Base-by-base conservation (phyloP, 1,284 basidiomycete genomes). In the Apiotrichum siamense region DNA sequence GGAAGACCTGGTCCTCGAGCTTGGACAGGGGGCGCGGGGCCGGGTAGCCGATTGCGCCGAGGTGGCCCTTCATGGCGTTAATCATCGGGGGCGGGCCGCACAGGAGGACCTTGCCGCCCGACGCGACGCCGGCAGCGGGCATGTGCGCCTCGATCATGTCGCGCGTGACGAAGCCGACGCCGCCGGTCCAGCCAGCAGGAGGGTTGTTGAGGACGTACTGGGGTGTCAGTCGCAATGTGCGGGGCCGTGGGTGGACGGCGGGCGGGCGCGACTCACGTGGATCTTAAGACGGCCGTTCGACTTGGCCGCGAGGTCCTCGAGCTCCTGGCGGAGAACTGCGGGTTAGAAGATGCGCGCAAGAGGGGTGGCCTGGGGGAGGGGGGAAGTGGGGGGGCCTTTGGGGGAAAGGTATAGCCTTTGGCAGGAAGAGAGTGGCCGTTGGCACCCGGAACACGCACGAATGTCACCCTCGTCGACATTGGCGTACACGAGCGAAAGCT, bases 31-130 rank as follows among this genome's bases (percentile, higher is more conserved):
- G 83, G 60, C 87, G 81, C 15, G 94, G 88, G 37, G 84, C 82
- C 42, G 89, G 84, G 78, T 91, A 97, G 59, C 83, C 84, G 63
- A 98, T 82, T 49, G 86, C 87, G 26, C 82, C 84, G 24, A 98
- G 81, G 71, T 94, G 85, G 79, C 87, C 91, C 88, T 97, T 97
- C 91, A 97, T 97, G 41, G 92, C 94, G 47, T 78, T 80, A 72
- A 96, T 85, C 94, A 97, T 97, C 9, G 93, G 93, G 21, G 93
- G 92, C 52, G 94, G 94, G 44, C 89, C 90, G 74, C 89, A 94
- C 71, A 94, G 79, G 55, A 94, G 79, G 48, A 93, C 77, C 74
- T 91, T 92, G 78, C 84, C 85, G 61, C 87, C 80, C 25, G 80
- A 78, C 6, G 68, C 68, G 25, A 66, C 60, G 24, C 68, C 70